A percentile compares a stretch with the other conserved stretches of the same genome.
These are phyloP conservation scores for Hymenoscyphus scutula DNA, from an alignment of 2,329 filamentous ascomycete genomes.

Conservation along the genomic window DNA sequence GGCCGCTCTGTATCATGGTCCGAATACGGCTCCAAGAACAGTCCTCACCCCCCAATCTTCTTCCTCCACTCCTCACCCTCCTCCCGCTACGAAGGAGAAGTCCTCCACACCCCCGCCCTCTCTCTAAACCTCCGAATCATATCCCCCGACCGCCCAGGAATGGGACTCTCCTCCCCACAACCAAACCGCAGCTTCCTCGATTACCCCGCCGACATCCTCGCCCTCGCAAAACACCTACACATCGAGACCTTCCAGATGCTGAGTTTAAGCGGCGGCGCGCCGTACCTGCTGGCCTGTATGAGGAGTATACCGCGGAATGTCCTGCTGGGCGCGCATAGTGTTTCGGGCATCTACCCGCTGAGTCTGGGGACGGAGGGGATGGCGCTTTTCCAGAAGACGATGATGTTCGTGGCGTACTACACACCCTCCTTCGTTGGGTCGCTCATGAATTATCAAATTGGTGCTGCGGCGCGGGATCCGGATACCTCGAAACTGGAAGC, in stretches of 20 bases:
- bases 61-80: slow-evolving; percentile 45
- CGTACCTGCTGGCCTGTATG: slow-evolving; percentile 48
- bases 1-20: slow-evolving; percentile 36
- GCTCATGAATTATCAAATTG: slow-evolving; percentile 16
- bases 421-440: slow-evolving; percentile 9
- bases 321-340: slow-evolving; percentile 10
- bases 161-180: slow-evolving; percentile 40
- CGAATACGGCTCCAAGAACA: slow-evolving; percentile 37
- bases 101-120: slow-evolving; percentile 32
- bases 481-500: slow-evolving; percentile 15
- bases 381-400: slow-evolving; percentile 4
- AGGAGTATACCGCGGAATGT: slow-evolving; percentile 32
- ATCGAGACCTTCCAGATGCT: slow-evolving; percentile 44
- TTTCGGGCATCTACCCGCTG: slow-evolving; percentile 17
- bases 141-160: slow-evolving; percentile 43
- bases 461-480: slow-evolving; percentile 12
- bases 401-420: slow-evolving; percentile 11
- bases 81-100: slow-evolving; percentile 40
- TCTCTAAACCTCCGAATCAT: slow-evolving; percentile 38
- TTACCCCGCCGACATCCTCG: slow-evolving; percentile 43
- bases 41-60: slow-evolving; percentile 29
- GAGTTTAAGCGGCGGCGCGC: slow-evolving; percentile 45
- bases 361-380: slow-evolving; percentile 17
- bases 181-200: slow-evolving; percentile 31
- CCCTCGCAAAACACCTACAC: slow-evolving; percentile 41